Base-by-base conservation (phyloP, 495 filamentous ascomycete species). In the Neurospora sp. region DNA sequence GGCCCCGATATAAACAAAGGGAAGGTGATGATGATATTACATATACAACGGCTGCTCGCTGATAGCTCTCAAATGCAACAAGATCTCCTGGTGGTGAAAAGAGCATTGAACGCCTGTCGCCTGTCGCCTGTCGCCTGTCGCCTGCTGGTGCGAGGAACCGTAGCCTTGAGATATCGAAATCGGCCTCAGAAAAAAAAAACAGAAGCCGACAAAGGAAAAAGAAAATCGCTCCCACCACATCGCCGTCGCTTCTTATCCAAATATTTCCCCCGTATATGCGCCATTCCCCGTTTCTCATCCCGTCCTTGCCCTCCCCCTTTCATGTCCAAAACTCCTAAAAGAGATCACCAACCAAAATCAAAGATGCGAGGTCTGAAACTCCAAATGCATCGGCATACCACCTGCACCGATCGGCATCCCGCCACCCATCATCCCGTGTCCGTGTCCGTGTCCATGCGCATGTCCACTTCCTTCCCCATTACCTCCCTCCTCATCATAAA, bases 341-440 rank as follows among this genome's bases (percentile, higher is more conserved):
- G 53, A 66, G 14, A 35, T 37, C 48, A 27, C 53, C 53, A 37
- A 31, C 11, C 22, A 18, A 27, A 6, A 66, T 66, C 53, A 31
- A 66, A 74, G 59, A 46, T 73, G 73, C 40, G 77, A 79, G 27
- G 77, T 79, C 77, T 79, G 73, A 38, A 79, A 79, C 70, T 77
- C 75, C 71, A 79, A 68, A 70, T 72, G 75, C 74, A 72, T 75
- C 16, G 42, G 53, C 69, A 59, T 69, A 44, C 73, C 69, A 71
- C 73, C 68, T 37, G 73, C 37, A 12, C 40, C 70, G 12, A 75
- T 27, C 73, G 74, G 72, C 42, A 68, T 69, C 38, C 48, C 40
- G 70, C 39, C 40, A 44, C 39, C 40, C 35, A 2, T 38, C 42
- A 2, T 38, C 42, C 38, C 48, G n/a, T 46, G 39, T 44, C 53